Evolutionary conservation across 495 filamentous ascomycete genomes (phyloP).

Genomic region (Durotheca rogersii): DNA sequence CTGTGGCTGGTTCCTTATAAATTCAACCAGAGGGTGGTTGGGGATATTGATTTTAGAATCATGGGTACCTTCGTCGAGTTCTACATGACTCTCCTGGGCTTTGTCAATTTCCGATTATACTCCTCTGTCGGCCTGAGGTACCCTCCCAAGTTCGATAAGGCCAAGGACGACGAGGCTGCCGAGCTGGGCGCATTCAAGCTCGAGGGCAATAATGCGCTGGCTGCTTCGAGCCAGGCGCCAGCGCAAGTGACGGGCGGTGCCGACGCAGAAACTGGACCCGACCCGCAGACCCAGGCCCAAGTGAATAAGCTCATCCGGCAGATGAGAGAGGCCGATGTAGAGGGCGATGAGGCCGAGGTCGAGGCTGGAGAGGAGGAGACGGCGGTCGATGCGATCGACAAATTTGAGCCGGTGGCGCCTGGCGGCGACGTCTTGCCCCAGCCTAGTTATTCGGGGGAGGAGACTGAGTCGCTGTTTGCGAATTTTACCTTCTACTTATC

Average conservation of each 20-base stretch:
- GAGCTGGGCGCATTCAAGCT: constrained; percentile 91
- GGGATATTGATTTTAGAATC: constrained; percentile 94
- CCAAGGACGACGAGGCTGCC: constrained; percentile 82
- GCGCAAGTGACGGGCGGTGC: constrained; percentile 57
- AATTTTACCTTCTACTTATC: constrained; percentile 91
- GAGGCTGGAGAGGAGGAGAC: constrained; percentile 53
- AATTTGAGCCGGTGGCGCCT: constrained; percentile 74
- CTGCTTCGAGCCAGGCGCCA: constrained; percentile 42
- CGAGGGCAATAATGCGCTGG: constrained; percentile 65
- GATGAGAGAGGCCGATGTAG: constrained; percentile 47
- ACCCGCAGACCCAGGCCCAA: constrained; percentile 56
- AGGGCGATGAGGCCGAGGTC: constrained; percentile 48
- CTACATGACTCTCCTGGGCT: constrained; percentile 92
- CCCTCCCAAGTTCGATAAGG: constrained; percentile 87
- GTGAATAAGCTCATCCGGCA: constrained; percentile 56
- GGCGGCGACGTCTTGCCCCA: constrained; percentile 87
- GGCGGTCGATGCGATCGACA: constrained; percentile 72
- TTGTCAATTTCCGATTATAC: constrained; percentile 93
- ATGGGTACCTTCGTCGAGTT: constrained; percentile 99
- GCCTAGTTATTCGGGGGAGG: constrained; percentile 60
- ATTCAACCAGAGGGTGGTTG: constrained; percentile 90
- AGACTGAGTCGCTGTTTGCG: constrained; percentile 71
- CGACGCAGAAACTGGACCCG: constrained; percentile 46
- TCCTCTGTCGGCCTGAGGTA: constrained; percentile 88
- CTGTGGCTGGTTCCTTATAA: constrained; percentile 96